Conservation (phyloP, 1,284 basidiomycete genomes). For the Cutaneotrichosporon sp. region DNA sequence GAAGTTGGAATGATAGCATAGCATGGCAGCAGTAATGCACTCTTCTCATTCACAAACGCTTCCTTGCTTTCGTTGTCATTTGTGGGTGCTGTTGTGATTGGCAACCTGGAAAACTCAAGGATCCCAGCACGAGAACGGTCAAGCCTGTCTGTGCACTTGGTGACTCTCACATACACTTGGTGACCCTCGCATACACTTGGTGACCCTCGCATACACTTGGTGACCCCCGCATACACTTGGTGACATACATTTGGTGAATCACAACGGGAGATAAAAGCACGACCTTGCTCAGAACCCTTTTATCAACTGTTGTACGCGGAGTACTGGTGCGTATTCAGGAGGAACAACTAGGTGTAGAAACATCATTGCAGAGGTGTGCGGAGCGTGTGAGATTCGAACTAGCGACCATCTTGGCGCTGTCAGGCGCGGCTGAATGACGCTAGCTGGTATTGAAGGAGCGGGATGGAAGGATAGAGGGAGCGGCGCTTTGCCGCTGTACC, state of each 20-base stretch:
- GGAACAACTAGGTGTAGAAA: slow-evolving; percentile 4
- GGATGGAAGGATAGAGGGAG: neutral
- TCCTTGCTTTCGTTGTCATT: too few species aligned
- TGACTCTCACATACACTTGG: too few species aligned
- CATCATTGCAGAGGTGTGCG: neutral
- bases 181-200: too few species aligned
- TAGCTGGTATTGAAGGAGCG: neutral
- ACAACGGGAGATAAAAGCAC: neutral
- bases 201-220: too few species aligned
- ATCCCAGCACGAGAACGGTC: too few species aligned
- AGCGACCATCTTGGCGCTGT: neutral
- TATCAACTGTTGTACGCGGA: slow-evolving; percentile 1
- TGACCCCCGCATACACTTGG: too few species aligned
- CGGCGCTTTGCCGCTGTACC: neutral
- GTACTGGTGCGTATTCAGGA: slow-evolving; percentile 6
- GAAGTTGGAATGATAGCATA: too few species aligned
- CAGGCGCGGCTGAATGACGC: neutral
- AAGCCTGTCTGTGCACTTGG: too few species aligned
- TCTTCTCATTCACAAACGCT: neutral
- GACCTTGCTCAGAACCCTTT: slow-evolving; percentile 1
- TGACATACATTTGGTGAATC: too few species aligned
- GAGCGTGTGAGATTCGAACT: neutral
- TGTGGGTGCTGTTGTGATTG: neutral
- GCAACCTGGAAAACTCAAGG: too few species aligned
- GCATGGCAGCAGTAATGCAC: neutral